A percentile compares a stretch with the other conserved stretches of the same genome.
Evolutionary conservation across 2,329 filamentous ascomycete genomes (phyloP).

Genomic region (Pyrenophora seminiperda): DNA sequence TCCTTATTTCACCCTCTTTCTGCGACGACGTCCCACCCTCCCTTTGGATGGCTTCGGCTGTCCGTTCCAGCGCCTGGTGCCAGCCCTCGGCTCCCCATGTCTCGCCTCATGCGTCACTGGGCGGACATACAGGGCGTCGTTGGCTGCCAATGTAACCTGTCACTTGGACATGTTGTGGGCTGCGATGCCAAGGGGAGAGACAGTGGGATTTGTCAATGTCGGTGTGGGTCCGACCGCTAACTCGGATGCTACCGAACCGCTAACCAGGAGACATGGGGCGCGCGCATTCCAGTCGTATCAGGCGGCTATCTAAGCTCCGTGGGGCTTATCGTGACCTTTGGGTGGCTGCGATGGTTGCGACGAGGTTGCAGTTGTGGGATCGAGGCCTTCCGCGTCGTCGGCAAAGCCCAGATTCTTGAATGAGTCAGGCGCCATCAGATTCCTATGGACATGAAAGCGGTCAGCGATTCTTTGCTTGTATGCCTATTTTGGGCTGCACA

Average conservation of each 20-base stretch:
- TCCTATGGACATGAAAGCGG: slow-evolving; percentile 54
- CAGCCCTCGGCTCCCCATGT: neutral
- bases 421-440: slow-evolving; percentile 94
- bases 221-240: slow-evolving; percentile 24
- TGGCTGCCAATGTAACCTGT: slow-evolving; percentile 35
- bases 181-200: slow-evolving; percentile 2
- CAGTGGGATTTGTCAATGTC: slow-evolving; percentile 10
- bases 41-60: slow-evolving; percentile 3
- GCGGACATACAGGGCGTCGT: slow-evolving; percentile 11
- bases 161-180: slow-evolving; percentile 19
- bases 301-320: slow-evolving; percentile 26
- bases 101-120: neutral
- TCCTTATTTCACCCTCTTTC: slow-evolving; percentile 7
- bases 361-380: slow-evolving; percentile 34
- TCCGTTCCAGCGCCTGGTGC: slow-evolving; percentile 7
- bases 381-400: slow-evolving; percentile 51
- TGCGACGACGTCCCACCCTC: neutral
- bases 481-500: slow-evolving; percentile 1
- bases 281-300: slow-evolving; percentile 29
- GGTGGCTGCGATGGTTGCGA: slow-evolving; percentile 27
- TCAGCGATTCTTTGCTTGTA: slow-evolving; percentile 25
- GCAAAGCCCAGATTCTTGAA: slow-evolving; percentile 91
- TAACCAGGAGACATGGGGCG: slow-evolving; percentile 17
- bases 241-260: slow-evolving; percentile 38
- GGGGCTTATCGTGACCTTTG: slow-evolving; percentile 31